A percentile compares a stretch with the other conserved stretches of the same genome.
Conservation (phyloP, 441 rosid genomes). For the Metrosideros polymorpha region DNA sequence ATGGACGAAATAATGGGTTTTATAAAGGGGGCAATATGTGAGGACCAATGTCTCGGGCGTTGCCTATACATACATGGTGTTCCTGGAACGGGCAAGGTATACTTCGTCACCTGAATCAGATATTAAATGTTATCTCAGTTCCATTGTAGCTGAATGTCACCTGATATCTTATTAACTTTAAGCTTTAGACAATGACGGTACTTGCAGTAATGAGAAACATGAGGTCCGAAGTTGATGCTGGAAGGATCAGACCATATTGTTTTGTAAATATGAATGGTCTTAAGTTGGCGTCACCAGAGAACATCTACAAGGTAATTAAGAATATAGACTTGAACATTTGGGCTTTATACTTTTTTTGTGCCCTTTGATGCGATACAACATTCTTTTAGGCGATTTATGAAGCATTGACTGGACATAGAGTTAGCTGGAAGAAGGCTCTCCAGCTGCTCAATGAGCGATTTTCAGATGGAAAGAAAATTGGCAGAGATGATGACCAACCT, state of each 20-base stretch:
- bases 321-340: neutral
- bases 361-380: neutral
- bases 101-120: neutral
- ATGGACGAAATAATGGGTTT: slow-evolving; percentile 85
- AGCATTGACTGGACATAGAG: slow-evolving; percentile 87
- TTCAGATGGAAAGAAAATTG: slow-evolving; percentile 51
- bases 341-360: neutral
- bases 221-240: slow-evolving; percentile 81
- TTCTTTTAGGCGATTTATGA: slow-evolving; percentile 74
- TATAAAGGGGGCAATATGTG: slow-evolving; percentile 75
- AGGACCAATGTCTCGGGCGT: slow-evolving; percentile 85
- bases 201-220: slow-evolving; percentile 77
- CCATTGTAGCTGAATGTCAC: neutral
- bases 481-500: slow-evolving; percentile 59
- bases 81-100: slow-evolving; percentile 98
- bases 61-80: slow-evolving; percentile 96
- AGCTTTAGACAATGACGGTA: slow-evolving; percentile 78
- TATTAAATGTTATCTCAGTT: neutral
- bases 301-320: slow-evolving; percentile 58
- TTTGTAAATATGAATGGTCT: slow-evolving; percentile 95
- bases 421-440: slow-evolving; percentile 89
- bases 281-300: slow-evolving; percentile 88
- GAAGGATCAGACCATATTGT: slow-evolving; percentile 58
- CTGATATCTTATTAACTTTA: neutral
- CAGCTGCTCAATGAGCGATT: slow-evolving; percentile 73